Percentiles rank a stretch among this genome's conserved stretches.
Evolutionary conservation across 2,329 filamentous ascomycete genomes (phyloP).

Genomic region (Monilinia laxa): DNA sequence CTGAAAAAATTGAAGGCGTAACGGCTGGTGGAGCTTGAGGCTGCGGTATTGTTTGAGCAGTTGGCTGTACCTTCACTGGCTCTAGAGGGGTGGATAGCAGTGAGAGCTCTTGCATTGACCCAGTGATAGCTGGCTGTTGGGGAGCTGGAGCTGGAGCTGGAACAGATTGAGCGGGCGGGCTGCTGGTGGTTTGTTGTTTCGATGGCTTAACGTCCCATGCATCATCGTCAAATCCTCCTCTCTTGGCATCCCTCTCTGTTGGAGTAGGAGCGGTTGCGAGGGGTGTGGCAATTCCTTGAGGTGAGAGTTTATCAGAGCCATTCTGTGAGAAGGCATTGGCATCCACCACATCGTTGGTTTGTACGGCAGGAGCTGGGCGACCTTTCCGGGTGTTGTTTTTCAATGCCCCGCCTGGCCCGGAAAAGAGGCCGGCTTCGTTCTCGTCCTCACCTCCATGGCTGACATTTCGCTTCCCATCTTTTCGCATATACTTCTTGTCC

Average conservation of each 20-base stretch:
- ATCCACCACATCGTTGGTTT: constrained; percentile 83
- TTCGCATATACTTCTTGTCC: constrained; percentile 75
- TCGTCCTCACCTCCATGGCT: constrained; percentile 55
- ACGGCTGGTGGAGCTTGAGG: constrained; percentile 48
- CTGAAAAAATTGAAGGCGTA: constrained; percentile 58
- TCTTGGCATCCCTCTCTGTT: constrained; percentile 48
- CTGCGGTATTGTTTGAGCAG: constrained; percentile 36
- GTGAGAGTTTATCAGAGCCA: constrained; percentile 43
- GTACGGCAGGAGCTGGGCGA: constrained; percentile 80
- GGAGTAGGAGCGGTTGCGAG: constrained; percentile 45
- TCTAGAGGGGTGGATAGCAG: constrained; percentile 60
- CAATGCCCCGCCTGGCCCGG: constrained; percentile 84
- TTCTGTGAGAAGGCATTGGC: constrained; percentile 73
- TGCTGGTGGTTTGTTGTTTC: constrained; percentile 48
- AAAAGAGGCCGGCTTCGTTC: constrained; percentile 73
- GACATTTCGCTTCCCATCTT: constrained; percentile 54
- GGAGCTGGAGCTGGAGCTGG: constrained; percentile 45
- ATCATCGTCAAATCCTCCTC: constrained; percentile 85
- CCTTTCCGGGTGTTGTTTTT: constrained; percentile 94
- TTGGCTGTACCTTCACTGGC: constrained; percentile 47
- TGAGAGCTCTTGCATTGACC: constrained; percentile 68
- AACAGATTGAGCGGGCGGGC: constrained; percentile 40
- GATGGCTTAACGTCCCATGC: constrained; percentile 94
- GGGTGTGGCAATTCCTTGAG: constrained; percentile 50
- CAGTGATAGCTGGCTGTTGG: constrained; percentile 57